Evolutionary conservation across 371 early-diverging fungal genomes (phyloP), one percentile per base, ranked within the genome.

Genomic region (Rhizopus sp.): DNA sequence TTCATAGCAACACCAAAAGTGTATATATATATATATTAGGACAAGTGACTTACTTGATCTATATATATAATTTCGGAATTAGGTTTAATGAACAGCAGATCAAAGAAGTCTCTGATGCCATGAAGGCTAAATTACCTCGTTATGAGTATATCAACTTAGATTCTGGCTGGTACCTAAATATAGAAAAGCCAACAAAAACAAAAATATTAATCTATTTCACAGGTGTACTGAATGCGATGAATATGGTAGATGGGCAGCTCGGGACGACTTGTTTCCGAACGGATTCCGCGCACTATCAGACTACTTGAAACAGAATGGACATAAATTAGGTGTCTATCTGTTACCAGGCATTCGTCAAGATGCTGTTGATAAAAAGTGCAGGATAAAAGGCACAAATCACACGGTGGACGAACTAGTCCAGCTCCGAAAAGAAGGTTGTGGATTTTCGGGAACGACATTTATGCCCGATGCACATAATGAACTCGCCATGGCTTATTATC

Each of bases 61-160:
- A 31, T 16, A 8, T n/a, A n/a, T 46, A 46, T 16, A 10, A 8
- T 7, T 46, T 23, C 29, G 8, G 2, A 29, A 23, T 30, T 10
- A 76, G 76, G 76, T 76, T 76, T 44, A 64, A 72, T 38, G 76
- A 76, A 16, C 44, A 57, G 16, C 50, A 59, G 6, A 63, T 76
- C 2, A 57, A 60, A 13, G 66, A 72, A 0, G 59, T 77, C 17
- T 77, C 78, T 12, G 69, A 70, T 29, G 57, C 56, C 5, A 73
- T 77, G 77, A 65, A 61, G 31, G 55, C 39, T 4, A 72, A 70
- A 45, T 65, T 77, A 62, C 78, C 78, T 15, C 46, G 53, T 33
- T 77, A 73, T 39, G 68, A 73, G 55, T 77, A 72, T 35, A 77
- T 77, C 29, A 77, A 77, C 42, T 8, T 77, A 16, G 78, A 77